These are phyloP conservation scores for Myxozyma vanderwaltii DNA, from an alignment of 805 yeast genomes.

Conservation along the genomic window DNA sequence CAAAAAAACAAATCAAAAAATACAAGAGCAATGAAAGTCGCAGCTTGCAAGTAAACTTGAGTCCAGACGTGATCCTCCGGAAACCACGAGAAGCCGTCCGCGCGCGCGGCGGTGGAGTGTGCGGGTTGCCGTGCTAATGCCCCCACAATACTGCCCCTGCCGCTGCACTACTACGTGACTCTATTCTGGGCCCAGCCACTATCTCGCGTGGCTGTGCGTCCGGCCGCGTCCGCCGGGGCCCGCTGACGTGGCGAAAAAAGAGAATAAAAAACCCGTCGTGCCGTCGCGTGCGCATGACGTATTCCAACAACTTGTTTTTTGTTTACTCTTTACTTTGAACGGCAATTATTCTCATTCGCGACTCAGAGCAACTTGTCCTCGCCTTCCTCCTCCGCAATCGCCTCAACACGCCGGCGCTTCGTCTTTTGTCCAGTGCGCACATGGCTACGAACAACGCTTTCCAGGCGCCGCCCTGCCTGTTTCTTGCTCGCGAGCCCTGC, in stretches of 20 bases:
- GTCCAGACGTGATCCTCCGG: conserved; percentile 1
- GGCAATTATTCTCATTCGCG: neutral
- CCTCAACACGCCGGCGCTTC: neutral
- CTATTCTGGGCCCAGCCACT: neutral
- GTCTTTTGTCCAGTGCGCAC: conserved; percentile 1
- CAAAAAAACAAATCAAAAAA: no score
- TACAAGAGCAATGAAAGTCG: no score
- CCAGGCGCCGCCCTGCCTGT: neutral
- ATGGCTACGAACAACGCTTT: neutral
- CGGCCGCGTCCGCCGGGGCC: neutral
- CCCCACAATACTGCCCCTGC: neutral
- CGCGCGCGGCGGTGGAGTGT: neutral
- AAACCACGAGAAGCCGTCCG: conserved; percentile 1
- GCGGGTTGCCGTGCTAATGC: neutral
- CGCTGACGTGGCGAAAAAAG: conserved; percentile 16
- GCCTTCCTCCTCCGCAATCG: neutral
- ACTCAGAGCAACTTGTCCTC: neutral
- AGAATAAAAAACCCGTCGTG: no score
- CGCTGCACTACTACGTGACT: neutral
- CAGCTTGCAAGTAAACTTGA: no score
- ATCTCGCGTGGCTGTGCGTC: neutral
- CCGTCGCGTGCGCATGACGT: neutral
- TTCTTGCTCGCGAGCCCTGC: neutral
- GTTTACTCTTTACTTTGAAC: neutral
- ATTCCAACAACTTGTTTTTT: neutral